Evolutionary conservation across 345 rosid genomes (phyloP), one percentile per base, ranked within the genome.

Genomic region (Hirschfeldia incana): DNA sequence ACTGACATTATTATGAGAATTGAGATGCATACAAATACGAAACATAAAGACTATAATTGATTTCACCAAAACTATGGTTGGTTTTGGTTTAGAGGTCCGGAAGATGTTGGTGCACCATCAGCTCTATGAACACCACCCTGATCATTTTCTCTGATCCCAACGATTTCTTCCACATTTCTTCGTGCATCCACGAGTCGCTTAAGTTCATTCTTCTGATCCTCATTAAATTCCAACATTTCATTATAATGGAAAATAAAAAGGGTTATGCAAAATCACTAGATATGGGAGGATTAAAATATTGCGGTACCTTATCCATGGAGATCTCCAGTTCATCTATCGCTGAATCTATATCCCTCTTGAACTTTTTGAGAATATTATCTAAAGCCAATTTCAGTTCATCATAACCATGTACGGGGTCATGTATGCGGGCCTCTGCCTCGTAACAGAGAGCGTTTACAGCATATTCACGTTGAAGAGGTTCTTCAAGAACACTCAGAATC

Each of bases 341-440:
- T 1, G 13, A 27, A 3, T 2, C 0, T 4, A 39, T 60, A 37
- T 72, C 1, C 1, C 16, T 6, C 4, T 29, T 10, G 5, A 72
- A 9, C 0, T 0, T 28, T 0, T 16, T 9, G 3, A 72, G 28
- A n/a, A 27, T 1, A 0, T 37, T 28, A 13, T 72, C 21, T 5
- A 4, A 4, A 2, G 2, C 2, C n/a, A 5, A 0, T 0, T 3
- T 4, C 0, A 0, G 8, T 8, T 10, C 39, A 27, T 13, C 1
- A 60, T 6, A 7, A n/a, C 67, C 59, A n/a, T 0, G 15, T 28
- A 28, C 39, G 4, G 59, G 42, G 7, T 72, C 59, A 13, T 17
- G 30, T 13, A 26, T 63, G 16, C 58, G 58, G 28, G 67, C 67
- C 15, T 72, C 59, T 1, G 76, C 67, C 11, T 28, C 39, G 4